Base-by-base conservation (phyloP, 2,329 filamentous ascomycete species). In the Penicillium sp. region DNA sequence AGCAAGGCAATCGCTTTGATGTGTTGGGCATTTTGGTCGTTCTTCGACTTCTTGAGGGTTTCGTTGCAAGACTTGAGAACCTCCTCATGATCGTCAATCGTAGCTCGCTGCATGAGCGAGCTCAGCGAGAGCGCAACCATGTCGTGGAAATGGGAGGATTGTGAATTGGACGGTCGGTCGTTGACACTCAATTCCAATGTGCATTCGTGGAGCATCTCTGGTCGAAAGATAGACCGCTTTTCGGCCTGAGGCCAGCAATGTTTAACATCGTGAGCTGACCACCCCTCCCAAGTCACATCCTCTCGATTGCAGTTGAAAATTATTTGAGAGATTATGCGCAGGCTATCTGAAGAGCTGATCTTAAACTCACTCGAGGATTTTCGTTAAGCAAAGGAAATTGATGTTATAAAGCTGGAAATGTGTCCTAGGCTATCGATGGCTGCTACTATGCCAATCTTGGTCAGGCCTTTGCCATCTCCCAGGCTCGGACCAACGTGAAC, bases 51-150 rank as follows among this genome's bases (percentile, higher is more conserved):
- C 70, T 84, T 82, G 49, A 88, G 78, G 0, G 79, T 76, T 37
- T 78, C 79, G 70, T 88, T 83, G 71, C 84, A 84, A 43, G 85
- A 83, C 62, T 82, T 80, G 47, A 89, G 79, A 34, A 86, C 75
- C 74, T 87, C 83, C 59, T 86, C 84, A 71, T 88, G 85, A 72
- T 88, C 86, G 63, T 86, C 81, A 68, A 88, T 83, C 55, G 82
- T 79, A 35, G 83, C 78, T 66, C 82, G 82, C 70, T 84, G 81
- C 60, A 88, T 79, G 59, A 88, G 79, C 59, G 82, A 78, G 63
- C 81, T 78, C 58, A 89, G 77, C 52, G 81, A 79, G 60, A 79
- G 77, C 41, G 78, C 75, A 73, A 69, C 69, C 65, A 77, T 76
- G 50, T 76, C 69, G 67, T 59, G 58, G 49, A 10, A 10, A 10